phyloP scores from a whole-genome alignment of 1,284 basidiomycete species.

The Heterobasidion parviporum region DNA sequence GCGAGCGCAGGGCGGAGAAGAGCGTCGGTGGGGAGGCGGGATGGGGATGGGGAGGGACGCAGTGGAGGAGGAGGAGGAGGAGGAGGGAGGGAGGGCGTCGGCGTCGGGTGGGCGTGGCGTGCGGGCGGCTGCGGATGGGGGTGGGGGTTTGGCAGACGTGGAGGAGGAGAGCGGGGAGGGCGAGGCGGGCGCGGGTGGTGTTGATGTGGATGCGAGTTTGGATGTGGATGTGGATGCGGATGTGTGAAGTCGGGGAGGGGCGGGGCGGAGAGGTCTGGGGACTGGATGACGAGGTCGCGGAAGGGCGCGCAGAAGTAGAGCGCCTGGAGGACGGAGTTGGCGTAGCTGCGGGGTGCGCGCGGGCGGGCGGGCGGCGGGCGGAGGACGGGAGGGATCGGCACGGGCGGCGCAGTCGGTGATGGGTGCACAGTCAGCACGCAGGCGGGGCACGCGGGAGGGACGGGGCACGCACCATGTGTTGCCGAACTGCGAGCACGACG shows the following conservation, averaged over 20 bases:
- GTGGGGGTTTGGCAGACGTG: constrained; percentile 19
- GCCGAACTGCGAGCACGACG: constrained; percentile 50
- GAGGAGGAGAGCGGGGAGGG: constrained; percentile 11
- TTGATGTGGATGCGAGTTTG: constrained; percentile 12
- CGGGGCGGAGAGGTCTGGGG: constrained; percentile 34
- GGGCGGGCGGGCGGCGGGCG: neutral
- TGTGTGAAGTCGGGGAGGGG: neutral
- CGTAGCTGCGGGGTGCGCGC: constrained; percentile 56
- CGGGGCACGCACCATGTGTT: constrained; percentile 62
- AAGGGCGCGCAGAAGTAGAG: constrained; percentile 87
- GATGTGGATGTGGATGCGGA: constrained; percentile 12
- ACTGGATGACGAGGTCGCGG: constrained; percentile 63
- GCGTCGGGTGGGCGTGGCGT: too few species aligned
- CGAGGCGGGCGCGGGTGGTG: constrained; percentile 21
- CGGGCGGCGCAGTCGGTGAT: too few species aligned
- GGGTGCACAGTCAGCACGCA: neutral
- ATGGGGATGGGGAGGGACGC: constrained; percentile 28
- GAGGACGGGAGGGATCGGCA: too few species aligned
- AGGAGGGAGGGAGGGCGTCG: too few species aligned
- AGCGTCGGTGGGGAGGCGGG: constrained; percentile 64
- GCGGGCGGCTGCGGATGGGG: constrained; percentile 12
- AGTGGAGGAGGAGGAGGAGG: constrained; percentile 21
- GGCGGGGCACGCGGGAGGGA: neutral
- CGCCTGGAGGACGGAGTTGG: constrained; percentile 95
- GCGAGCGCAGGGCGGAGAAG: constrained; percentile 82